A percentile compares a stretch with the other conserved stretches of the same genome.
phyloP scores from a whole-genome alignment of 2,329 filamentous ascomycete species.

The Ophiostoma sp. region DNA sequence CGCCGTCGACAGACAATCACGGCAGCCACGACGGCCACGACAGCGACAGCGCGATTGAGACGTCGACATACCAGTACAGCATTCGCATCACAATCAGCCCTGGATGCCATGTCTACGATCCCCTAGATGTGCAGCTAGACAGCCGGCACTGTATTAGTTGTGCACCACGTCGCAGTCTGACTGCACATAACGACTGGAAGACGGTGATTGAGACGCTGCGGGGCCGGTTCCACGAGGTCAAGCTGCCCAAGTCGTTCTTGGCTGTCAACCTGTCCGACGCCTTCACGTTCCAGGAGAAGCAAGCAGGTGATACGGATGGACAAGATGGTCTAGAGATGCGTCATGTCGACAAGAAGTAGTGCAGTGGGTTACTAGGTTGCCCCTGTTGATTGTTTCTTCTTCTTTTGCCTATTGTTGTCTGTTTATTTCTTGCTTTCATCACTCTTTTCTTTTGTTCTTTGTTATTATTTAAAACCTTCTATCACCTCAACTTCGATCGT shows the following conservation, averaged over 20 bases:
- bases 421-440: background rate
- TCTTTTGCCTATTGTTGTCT: background rate
- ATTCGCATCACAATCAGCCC: conserved; percentile 95
- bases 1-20: conserved; percentile 13
- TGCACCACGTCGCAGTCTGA: conserved; percentile 82
- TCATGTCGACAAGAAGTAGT: background rate
- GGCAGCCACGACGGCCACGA: conserved; percentile 13
- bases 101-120: conserved; percentile 93
- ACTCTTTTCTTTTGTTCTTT: background rate
- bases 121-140: conserved; percentile 91
- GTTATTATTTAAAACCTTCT: background rate
- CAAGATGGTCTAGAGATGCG: conserved; percentile 32
- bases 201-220: conserved; percentile 92
- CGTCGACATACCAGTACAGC: conserved; percentile 74
- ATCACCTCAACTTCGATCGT: background rate
- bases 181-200: conserved; percentile 90
- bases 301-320: conserved; percentile 40
- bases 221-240: conserved; percentile 81
- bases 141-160: conserved; percentile 95
- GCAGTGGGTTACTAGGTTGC: background rate
- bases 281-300: conserved; percentile 55
- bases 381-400: background rate
- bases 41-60: conserved; percentile 41
- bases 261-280: conserved; percentile 60
- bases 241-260: conserved; percentile 60